A percentile compares a stretch with the other conserved stretches of the same genome.
Evolutionary conservation across 805 yeast genomes (phyloP).

Genomic region (Zygoascus flipseniorum): DNA sequence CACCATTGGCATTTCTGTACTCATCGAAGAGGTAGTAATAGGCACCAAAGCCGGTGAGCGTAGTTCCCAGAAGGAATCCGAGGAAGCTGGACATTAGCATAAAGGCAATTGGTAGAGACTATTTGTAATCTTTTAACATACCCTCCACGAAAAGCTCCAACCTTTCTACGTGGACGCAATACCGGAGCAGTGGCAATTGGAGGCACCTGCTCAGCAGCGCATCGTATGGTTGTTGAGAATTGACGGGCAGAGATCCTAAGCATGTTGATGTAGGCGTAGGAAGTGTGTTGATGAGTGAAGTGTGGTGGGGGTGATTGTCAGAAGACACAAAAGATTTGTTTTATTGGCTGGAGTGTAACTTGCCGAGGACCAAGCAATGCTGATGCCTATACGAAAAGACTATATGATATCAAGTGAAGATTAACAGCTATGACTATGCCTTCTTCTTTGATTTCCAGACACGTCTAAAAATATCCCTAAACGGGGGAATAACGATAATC

Average conservation of each 20-base stretch:
- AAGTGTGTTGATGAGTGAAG: not conserved
- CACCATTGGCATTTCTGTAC: constrained; percentile 63
- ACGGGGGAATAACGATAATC: not conserved
- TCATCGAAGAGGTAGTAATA: constrained; percentile 74
- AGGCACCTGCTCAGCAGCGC: not conserved
- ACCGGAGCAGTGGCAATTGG: constrained; percentile 1
- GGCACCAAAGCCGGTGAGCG: constrained; percentile 64
- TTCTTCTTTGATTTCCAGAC: not conserved
- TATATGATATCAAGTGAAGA: not conserved
- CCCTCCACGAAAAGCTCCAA: constrained; percentile 40
- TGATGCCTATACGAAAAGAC: not conserved
- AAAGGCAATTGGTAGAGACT: not conserved
- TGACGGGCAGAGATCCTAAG: not conserved
- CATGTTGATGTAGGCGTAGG: not conserved
- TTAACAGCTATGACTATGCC: not conserved
- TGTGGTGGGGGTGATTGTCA: not conserved
- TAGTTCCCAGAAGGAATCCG: constrained; percentile 73
- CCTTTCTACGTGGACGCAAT: constrained; percentile 17
- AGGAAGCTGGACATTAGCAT: constrained; percentile 34
- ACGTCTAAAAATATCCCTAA: not conserved
- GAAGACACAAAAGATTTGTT: not conserved
- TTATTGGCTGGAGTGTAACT: not conserved
- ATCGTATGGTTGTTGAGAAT: not conserved
- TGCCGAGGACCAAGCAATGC: not conserved
- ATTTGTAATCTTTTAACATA: constrained; percentile 13